Evolutionary conservation across 352 stramenopile species (phyloP).

Genomic region (Phytophthora sp.): DNA sequence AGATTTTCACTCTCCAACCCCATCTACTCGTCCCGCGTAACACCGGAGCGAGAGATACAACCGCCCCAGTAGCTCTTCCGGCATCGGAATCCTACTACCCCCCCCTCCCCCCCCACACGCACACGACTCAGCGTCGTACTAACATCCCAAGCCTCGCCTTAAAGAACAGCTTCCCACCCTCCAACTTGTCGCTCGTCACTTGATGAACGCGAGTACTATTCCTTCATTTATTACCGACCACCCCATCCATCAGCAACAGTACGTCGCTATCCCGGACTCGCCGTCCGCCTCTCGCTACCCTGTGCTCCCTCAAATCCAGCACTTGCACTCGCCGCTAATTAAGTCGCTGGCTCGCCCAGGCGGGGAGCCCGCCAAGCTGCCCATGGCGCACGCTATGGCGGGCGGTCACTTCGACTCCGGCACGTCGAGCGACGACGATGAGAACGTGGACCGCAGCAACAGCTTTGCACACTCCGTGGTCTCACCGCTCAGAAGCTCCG

Average conservation of each 20-base stretch:
- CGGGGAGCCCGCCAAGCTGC: constrained; percentile 21
- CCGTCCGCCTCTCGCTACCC: constrained; percentile 22
- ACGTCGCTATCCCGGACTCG: constrained; percentile 23
- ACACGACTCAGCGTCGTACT: constrained; percentile 50
- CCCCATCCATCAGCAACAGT: constrained; percentile 14
- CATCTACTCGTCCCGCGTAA: constrained; percentile 49
- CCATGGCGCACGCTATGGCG: constrained; percentile 36
- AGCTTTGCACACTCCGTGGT: constrained; percentile 5
- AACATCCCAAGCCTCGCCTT: constrained; percentile 24
- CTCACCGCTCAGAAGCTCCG: constrained; percentile 29
- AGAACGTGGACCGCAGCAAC: constrained; percentile 38
- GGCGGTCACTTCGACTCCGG: constrained; percentile 35
- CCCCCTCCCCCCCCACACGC: constrained; percentile 5
- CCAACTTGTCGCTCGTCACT: constrained; percentile 33
- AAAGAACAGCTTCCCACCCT: constrained; percentile 31
- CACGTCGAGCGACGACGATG: constrained; percentile 41
- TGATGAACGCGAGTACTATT: constrained; percentile 49
- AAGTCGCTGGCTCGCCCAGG: constrained; percentile 35
- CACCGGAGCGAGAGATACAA: constrained; percentile 49
- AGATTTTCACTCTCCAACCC: constrained; percentile 46
- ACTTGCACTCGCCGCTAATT: constrained; percentile 36
- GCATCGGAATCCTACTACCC: constrained; percentile 48
- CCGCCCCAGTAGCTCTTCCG: constrained; percentile 49
- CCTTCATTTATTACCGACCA: constrained; percentile 49
- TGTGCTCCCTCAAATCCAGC: constrained; percentile 33